Evolutionary conservation across 2,329 filamentous ascomycete species (phyloP), one percentile per base, ranked within the genome.

Genomic region (Stenocarpella maydis): DNA sequence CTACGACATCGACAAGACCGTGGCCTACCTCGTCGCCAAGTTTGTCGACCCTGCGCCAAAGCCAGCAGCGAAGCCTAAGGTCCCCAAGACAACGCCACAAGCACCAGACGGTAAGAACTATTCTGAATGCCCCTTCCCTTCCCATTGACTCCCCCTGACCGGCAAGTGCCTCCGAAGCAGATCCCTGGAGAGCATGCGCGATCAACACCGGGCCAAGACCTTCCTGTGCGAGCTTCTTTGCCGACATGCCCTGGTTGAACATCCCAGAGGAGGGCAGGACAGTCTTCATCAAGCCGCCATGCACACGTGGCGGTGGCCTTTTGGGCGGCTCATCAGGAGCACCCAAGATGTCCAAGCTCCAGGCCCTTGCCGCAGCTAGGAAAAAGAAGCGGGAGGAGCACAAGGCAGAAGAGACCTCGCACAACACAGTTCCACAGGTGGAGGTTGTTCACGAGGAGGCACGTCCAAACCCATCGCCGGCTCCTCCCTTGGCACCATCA

Each of bases 261-360:
- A 83, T 95, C 14, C 92, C 94, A 26, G 74, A 80, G 47, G 80
- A 91, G 55, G 88, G 92, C 37, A 86, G 87, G 73, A 87, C 91
- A 19, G 85, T 91, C 19, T 87, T 95, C 45, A 80, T 92, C 61
- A 84, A 90, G 49, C 88, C 79, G 69, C 71, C 74, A 19, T 86
- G 43, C 72, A 89, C 87, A 65, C 63, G 34, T 39, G 83, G 82
- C 58, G 87, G 90, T 21, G 91, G 94, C 2, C 84, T 99, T 0
- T 80, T 97, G 2, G 97, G 96, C 37, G 97, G 96, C 41, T 86
- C 89, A 2, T 86, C 88, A 58, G 81, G 82, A 15, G 76, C 82
- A n/a, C 86, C 88, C 3, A 96, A 95, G 76, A 86, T 92, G 80
- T 97, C 95, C 6, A 99, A 99, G 76, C 84, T 99, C 54, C 95